Conservation (phyloP, 2,329 filamentous ascomycete genomes). For the Cryphonectria nitschkei region DNA sequence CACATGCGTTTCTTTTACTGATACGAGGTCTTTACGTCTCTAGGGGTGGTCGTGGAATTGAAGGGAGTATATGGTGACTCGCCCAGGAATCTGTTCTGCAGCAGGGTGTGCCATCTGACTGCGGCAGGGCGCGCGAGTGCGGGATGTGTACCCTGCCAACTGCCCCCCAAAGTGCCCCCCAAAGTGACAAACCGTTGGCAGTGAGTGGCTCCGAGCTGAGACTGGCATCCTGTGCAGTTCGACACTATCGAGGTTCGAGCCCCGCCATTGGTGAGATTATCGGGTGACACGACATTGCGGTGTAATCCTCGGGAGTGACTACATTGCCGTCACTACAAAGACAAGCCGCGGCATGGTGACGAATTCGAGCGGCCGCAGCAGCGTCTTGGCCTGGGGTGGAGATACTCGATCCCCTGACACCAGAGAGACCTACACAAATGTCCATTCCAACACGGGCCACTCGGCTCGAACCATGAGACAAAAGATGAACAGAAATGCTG, state of each 20-base stretch:
- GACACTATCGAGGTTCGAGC: background rate
- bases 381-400: background rate
- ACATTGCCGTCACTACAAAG: background rate
- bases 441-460: background rate
- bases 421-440: background rate
- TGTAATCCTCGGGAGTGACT: background rate
- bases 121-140: slow-evolving; percentile 1
- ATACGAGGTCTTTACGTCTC: slow-evolving; percentile 14
- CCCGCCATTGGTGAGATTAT: background rate
- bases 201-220: slow-evolving; percentile 5
- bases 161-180: too few relatives aligned
- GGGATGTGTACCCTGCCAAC: slow-evolving; percentile 2
- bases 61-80: slow-evolving; percentile 19
- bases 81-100: slow-evolving; percentile 4
- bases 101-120: background rate
- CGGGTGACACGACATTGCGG: background rate
- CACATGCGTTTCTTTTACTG: slow-evolving; percentile 15
- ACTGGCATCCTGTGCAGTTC: background rate
- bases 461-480: background rate
- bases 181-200: background rate
- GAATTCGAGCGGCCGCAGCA: background rate
- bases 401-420: background rate
- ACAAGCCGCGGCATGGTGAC: background rate
- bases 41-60: slow-evolving; percentile 12
- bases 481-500: background rate